Percentiles rank a stretch among this genome's conserved stretches.
Evolutionary conservation across 257 asterid species (phyloP).

Genomic region (Ballota nigra): DNA sequence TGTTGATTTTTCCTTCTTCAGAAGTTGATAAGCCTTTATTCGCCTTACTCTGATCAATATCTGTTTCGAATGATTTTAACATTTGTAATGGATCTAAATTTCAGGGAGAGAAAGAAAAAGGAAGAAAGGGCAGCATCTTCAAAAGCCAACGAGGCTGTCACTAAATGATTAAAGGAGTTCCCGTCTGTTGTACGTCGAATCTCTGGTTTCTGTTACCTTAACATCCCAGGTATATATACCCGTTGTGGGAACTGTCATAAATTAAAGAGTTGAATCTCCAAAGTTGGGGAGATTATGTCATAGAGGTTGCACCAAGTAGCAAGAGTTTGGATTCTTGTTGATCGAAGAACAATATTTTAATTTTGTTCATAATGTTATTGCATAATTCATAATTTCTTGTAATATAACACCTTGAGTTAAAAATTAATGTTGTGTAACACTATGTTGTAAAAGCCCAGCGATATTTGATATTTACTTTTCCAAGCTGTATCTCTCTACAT

Average conservation of each 20-base stretch:
- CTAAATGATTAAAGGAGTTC: slow-evolving; percentile 45
- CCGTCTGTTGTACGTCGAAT: slow-evolving; percentile 36
- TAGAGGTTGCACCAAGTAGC: slow-evolving; percentile 17
- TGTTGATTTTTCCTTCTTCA: background rate
- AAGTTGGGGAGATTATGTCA: background rate
- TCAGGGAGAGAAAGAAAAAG: slow-evolving; percentile 90
- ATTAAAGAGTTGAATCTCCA: background rate
- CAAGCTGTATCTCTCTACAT: background rate
- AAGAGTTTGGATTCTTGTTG: background rate
- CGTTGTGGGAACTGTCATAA: background rate
- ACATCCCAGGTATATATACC: background rate
- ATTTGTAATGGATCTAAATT: background rate
- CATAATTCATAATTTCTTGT: background rate
- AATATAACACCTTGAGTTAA: background rate
- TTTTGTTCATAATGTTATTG: slow-evolving; percentile 11
- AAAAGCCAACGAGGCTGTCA: slow-evolving; percentile 81
- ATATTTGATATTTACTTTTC: background rate
- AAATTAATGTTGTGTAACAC: background rate
- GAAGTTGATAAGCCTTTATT: background rate
- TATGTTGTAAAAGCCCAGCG: slow-evolving; percentile 1
- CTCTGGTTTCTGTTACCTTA: slow-evolving; percentile 15
- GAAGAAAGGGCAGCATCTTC: slow-evolving; percentile 77
- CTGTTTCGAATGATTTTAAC: background rate
- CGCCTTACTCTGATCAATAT: background rate
- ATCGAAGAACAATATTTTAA: background rate